Conservation (phyloP, 306 rosid species). For the Castanea crenata region DNA sequence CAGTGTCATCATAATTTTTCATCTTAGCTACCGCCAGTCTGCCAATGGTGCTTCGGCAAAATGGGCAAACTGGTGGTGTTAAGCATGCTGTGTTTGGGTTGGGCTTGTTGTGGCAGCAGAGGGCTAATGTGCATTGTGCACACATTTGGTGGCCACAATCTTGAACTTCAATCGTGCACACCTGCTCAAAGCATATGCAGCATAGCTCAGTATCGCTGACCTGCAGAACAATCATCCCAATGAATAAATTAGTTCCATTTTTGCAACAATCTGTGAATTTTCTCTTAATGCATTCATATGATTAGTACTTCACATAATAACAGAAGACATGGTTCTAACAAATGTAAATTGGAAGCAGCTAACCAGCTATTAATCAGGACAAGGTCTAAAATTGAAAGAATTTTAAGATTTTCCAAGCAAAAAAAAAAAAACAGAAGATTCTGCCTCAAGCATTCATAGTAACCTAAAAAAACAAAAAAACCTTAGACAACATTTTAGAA, state of each 20-base stretch:
- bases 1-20: slow-evolving; percentile 45
- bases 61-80: slow-evolving; percentile 85
- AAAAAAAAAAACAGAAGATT: neutral
- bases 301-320: too few species aligned
- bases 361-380: neutral
- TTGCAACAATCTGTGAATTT: neutral
- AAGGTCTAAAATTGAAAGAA: neutral
- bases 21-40: slow-evolving; percentile 51
- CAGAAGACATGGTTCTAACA: neutral
- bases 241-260: slow-evolving; percentile 12
- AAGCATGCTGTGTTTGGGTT: slow-evolving; percentile 64
- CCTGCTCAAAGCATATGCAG: slow-evolving; percentile 97
- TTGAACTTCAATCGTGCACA: slow-evolving; percentile 80
- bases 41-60: slow-evolving; percentile 80
- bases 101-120: slow-evolving; percentile 91
- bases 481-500: too few species aligned
- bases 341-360: neutral
- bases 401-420: neutral
- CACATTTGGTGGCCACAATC: slow-evolving; percentile 96
- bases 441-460: neutral
- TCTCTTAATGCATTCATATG: neutral
- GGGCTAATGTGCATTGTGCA: slow-evolving; percentile 89
- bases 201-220: slow-evolving; percentile 75
- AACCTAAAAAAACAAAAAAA: neutral
- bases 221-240: slow-evolving; percentile 43